Base-by-base conservation (phyloP, 371 early-diverging fungal species). In the Sporodiniella umbellata region DNA sequence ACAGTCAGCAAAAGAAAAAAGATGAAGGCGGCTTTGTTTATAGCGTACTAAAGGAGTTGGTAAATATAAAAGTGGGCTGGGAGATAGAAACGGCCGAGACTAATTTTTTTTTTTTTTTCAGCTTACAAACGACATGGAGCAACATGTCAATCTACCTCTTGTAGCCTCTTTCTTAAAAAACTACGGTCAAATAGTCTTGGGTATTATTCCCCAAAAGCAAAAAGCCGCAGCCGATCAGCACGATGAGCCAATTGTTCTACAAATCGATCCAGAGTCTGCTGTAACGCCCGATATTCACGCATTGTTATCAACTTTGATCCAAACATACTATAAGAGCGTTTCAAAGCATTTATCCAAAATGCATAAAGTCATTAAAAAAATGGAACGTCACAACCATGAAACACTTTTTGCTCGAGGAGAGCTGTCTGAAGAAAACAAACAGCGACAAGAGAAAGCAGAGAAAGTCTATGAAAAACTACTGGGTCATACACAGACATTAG, bases 341-440 rank as follows among this genome's bases (percentile, higher is more conserved):
- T 71, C 72, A 15, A 61, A 62, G 25, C 87, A 89, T 60, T 66
- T 94, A 2, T 65, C 81, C 26, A 84, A 82, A 35, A 86, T 90
- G 54, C 88, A 93, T 64, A 83, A 84, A 70, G 67, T 75, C 8
- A 72, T 97, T 33, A 73, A 83, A 58, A 86, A 83, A 51, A 69
- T 88, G 51, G 92, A 94, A 28, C 77, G 82, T 42, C 78, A 72
- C 21, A 92, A 92, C 47, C 83, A 92, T 43, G 90, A 94, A 46
- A 78, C 73, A 8, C 72, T 89, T 28, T 92, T 94, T 56, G 77
- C 87, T 14, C 81, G 88, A 21, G 96, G 96, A 14, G 87, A 89
- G 28, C 66, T 95, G 4, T 80, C 84, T 8, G 93, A 94, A 22
- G 95, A 92, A 22, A 80, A 80, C 10, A 87, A 91, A 54, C 88